These are phyloP conservation scores for Aspergillus sp. DNA, from an alignment of 2,329 filamentous ascomycete species.

Conservation along the genomic window DNA sequence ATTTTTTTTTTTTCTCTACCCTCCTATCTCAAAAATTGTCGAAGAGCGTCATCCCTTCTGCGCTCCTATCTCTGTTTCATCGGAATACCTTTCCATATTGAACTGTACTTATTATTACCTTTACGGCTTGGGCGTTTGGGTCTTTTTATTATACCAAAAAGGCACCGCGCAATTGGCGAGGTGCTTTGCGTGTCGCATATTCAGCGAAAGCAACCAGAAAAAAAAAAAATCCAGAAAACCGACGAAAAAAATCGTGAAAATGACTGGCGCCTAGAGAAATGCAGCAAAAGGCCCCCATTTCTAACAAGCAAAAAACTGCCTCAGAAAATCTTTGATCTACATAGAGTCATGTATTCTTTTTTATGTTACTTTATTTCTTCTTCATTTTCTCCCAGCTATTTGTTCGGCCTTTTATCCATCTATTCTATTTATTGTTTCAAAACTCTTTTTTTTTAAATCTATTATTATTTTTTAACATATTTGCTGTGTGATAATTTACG, in stretches of 20 bases:
- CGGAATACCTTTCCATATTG: conserved; percentile 12
- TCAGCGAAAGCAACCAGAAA: conserved; percentile 5
- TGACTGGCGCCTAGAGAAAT: neutral
- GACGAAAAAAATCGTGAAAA: neutral
- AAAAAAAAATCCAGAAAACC: conserved; percentile 2
- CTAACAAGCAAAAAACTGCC: conserved; percentile 9
- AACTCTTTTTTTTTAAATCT: neutral
- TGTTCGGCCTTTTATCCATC: neutral
- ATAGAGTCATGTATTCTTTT: conserved; percentile 17
- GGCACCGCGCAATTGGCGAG: conserved; percentile 16
- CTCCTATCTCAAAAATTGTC: neutral
- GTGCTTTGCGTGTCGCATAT: conserved; percentile 18
- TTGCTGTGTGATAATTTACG: neutral
- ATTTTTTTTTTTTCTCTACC: neutral
- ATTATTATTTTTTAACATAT: neutral
- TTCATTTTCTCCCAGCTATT: neutral
- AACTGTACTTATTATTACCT: conserved; percentile 37
- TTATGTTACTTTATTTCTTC: neutral
- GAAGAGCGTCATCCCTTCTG: neutral
- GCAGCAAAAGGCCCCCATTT: neutral
- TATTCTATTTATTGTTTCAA: neutral
- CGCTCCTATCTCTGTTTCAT: neutral
- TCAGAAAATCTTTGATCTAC: conserved; percentile 7
- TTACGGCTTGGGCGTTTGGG: conserved; percentile 35
- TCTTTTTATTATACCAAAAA: conserved; percentile 29